phyloP scores from a whole-genome alignment of 192 early-diverging fungal genomes.

The Mortierella alpina region DNA sequence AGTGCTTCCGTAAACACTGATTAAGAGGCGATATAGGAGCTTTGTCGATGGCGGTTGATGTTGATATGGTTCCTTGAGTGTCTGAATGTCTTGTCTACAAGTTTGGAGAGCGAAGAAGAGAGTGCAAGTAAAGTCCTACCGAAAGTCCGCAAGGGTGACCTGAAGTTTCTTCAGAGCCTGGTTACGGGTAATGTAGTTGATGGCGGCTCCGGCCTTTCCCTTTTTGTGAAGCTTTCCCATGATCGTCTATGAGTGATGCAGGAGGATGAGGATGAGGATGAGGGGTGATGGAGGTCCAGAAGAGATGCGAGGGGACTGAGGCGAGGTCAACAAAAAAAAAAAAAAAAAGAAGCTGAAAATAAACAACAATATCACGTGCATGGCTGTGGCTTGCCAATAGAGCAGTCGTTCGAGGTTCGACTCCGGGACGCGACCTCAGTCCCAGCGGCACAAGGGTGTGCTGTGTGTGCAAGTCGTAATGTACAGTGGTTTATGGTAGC shows the following conservation, averaged over 20 bases:
- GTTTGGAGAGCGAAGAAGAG: neutral
- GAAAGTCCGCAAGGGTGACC: conserved; percentile 92
- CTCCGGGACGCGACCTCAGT: no score
- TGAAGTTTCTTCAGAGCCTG: conserved; percentile 96
- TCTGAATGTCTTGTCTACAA: neutral
- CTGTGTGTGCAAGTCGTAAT: no score
- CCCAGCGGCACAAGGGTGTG: no score
- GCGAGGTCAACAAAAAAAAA: no score
- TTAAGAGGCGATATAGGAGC: neutral
- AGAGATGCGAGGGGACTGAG: neutral
- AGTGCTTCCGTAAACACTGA: neutral
- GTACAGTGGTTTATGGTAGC: no score
- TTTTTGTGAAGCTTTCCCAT: conserved; percentile 84
- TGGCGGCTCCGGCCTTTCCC: conserved; percentile 88
- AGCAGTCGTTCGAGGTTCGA: no score
- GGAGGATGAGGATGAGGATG: conserved; percentile 1
- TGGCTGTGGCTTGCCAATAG: no score
- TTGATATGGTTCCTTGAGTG: no score
- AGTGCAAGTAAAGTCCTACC: conserved; percentile 56
- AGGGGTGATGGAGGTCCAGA: neutral
- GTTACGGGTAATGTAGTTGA: conserved; percentile 90
- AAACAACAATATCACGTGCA: no score
- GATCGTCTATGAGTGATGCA: conserved; percentile 11
- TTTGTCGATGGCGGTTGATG: no score
- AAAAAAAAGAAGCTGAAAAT: no score